Conservation (phyloP, 345 rosid genomes). For the Eucalyptus polyanthemos region DNA sequence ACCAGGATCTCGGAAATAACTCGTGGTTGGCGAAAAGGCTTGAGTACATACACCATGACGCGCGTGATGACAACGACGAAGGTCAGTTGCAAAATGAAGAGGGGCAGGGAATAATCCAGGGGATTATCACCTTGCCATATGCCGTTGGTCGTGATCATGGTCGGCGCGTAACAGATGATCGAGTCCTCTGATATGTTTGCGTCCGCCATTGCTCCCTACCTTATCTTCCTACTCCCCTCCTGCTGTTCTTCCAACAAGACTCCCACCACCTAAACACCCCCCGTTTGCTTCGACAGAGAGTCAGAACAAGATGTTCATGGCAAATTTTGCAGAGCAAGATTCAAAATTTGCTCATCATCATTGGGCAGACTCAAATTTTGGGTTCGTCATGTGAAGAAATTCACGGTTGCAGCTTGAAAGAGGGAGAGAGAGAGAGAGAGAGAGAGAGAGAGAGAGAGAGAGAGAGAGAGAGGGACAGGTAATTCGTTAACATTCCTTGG, state of each 20-base stretch:
- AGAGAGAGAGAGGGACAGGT: neutral
- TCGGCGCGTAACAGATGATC: constrained; percentile 78
- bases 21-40: constrained; percentile 89
- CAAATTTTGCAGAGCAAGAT: neutral
- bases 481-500: neutral
- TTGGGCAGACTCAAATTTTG: neutral
- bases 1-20: constrained; percentile 84
- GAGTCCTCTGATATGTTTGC: constrained; percentile 9
- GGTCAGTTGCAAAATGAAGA: constrained; percentile 76
- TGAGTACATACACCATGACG: constrained; percentile 49
- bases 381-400: neutral
- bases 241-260: neutral
- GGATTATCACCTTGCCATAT: constrained; percentile 99
- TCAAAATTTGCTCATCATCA: neutral
- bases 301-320: neutral
- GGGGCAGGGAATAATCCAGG: constrained; percentile 79
- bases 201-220: neutral
- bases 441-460: neutral
- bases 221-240: neutral
- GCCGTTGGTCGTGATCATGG: constrained; percentile 91
- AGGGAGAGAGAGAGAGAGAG: neutral
- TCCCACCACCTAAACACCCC: neutral
- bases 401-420: neutral
- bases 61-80: constrained; percentile 71
- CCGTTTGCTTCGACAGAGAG: neutral